Percentiles rank a stretch among this genome's conserved stretches.
These are phyloP conservation scores for Phoma herbarum DNA, from an alignment of 2,329 filamentous ascomycete species.

Conservation along the genomic window DNA sequence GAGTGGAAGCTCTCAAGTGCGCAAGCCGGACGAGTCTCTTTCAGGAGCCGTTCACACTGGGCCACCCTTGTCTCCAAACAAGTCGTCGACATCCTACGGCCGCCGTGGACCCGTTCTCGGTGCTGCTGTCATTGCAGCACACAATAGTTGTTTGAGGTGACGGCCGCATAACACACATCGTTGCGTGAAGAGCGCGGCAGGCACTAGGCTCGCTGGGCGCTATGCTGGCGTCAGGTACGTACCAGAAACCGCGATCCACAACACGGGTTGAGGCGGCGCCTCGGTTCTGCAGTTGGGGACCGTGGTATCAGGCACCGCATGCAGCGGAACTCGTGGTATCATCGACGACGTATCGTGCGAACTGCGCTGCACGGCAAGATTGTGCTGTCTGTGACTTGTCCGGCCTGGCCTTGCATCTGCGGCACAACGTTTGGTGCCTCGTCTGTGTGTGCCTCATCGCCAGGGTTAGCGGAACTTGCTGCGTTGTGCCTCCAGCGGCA, in stretches of 20 bases:
- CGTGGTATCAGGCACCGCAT: slow-evolving; percentile 6
- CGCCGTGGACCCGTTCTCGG: slow-evolving; percentile 6
- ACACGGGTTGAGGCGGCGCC: slow-evolving; percentile 5
- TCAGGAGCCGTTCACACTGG: slow-evolving; percentile 35
- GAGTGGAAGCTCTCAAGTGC: slow-evolving; percentile 27
- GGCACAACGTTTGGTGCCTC: slow-evolving; percentile 3
- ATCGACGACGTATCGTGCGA: slow-evolving; percentile 4
- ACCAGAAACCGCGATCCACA: slow-evolving; percentile 20
- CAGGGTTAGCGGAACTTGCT: slow-evolving; percentile 8
- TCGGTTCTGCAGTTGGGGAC: slow-evolving; percentile 11
- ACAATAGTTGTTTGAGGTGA: slow-evolving; percentile 29
- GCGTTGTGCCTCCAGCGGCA: slow-evolving; percentile 13
- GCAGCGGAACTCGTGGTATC: slow-evolving; percentile 18
- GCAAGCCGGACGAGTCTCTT: slow-evolving; percentile 15
- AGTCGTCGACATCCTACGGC: slow-evolving; percentile 30
- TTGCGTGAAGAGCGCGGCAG: slow-evolving; percentile 35
- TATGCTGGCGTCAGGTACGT: slow-evolving; percentile 24
- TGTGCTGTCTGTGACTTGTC: slow-evolving; percentile 4
- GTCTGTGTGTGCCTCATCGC: slow-evolving; percentile 12
- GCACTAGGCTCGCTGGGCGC: slow-evolving; percentile 19
- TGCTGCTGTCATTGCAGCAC: slow-evolving; percentile 16
- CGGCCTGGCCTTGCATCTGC: slow-evolving; percentile 1
- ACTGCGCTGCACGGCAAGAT: slow-evolving; percentile 8
- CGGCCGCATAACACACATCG: slow-evolving; percentile 39
- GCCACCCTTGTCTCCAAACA: slow-evolving; percentile 34